phyloP scores from a whole-genome alignment of 208 protist genomes.

The Acanthamoeba lugdunensis region DNA sequence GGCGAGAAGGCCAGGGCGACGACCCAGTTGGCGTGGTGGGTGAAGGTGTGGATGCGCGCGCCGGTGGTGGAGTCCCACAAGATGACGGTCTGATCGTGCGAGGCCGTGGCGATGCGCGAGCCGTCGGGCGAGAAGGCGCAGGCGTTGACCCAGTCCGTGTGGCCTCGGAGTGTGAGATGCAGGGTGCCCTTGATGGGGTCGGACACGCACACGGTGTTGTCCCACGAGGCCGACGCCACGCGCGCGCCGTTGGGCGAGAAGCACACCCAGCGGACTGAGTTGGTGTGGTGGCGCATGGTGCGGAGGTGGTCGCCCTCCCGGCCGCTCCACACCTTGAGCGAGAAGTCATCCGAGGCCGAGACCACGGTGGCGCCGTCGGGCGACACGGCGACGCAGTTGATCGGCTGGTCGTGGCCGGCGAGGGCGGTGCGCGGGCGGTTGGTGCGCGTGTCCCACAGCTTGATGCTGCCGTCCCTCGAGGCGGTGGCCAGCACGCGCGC shows the following conservation, averaged over 20 bases:
- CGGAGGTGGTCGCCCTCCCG: neutral
- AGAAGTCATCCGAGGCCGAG: conserved; percentile 64
- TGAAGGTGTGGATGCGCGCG: conserved; percentile 2
- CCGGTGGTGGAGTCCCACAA: conserved; percentile 37
- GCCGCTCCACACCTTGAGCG: conserved; percentile 49
- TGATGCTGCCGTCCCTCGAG: conserved; percentile 66
- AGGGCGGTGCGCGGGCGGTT: neutral
- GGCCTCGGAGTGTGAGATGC: conserved; percentile 15
- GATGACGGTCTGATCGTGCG: conserved; percentile 65
- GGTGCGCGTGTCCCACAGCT: conserved; percentile 66
- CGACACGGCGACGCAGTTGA: conserved; percentile 61
- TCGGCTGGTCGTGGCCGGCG: conserved; percentile 19
- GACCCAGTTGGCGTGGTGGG: conserved; percentile 70
- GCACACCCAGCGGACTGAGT: neutral
- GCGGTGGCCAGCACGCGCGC: neutral
- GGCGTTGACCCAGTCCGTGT: conserved; percentile 72
- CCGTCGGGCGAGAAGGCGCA: conserved; percentile 77
- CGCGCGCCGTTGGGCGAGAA: conserved; percentile 5
- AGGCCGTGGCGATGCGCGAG: conserved; percentile 46
- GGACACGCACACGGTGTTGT: conserved; percentile 78
- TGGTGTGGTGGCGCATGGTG: conserved; percentile 10
- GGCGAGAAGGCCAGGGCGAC: conserved; percentile 46
- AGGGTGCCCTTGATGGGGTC: conserved; percentile 52
- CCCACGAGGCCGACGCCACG: conserved; percentile 72
- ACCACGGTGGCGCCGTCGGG: conserved; percentile 51